phyloP scores from a whole-genome alignment of 306 rosid genomes.

The Sicyos baderoa region DNA sequence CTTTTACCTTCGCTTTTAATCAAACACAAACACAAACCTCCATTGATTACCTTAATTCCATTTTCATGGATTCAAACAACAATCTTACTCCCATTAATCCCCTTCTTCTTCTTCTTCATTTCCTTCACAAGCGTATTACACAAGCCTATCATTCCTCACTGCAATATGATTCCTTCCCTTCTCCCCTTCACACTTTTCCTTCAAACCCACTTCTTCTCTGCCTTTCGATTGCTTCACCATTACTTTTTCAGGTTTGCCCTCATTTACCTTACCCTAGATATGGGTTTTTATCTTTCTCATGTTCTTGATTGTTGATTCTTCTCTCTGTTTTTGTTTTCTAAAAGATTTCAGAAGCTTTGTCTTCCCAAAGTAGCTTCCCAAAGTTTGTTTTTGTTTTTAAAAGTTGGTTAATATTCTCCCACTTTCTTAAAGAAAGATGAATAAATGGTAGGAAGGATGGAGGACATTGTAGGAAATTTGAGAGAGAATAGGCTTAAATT shows the following conservation, averaged over 20 bases:
- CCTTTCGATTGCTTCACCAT: slow-evolving; percentile 4
- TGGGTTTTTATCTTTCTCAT: background rate
- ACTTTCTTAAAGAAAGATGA: too few relatives aligned
- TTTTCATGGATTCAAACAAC: background rate
- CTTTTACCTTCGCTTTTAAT: slow-evolving; percentile 13
- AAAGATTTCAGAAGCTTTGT: slow-evolving; percentile 8
- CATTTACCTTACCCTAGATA: background rate
- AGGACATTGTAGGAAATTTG: too few relatives aligned
- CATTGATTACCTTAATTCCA: slow-evolving; percentile 1
- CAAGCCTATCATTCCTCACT: background rate
- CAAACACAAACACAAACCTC: slow-evolving; percentile 1
- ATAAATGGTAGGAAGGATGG: too few relatives aligned
- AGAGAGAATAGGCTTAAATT: too few relatives aligned
- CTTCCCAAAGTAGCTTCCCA: too few relatives aligned
- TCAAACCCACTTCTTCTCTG: background rate
- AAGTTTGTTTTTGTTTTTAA: too few relatives aligned
- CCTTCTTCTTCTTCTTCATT: background rate
- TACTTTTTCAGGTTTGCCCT: slow-evolving; percentile 9
- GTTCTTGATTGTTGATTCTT: background rate
- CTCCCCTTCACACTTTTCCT: background rate
- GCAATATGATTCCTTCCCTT: background rate
- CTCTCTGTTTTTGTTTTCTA: slow-evolving; percentile 9
- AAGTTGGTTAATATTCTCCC: too few relatives aligned
- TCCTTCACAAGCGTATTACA: background rate
- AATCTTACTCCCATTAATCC: background rate